phyloP scores from a whole-genome alignment of 805 yeast species.

The Zygotorulaspora sp. region DNA sequence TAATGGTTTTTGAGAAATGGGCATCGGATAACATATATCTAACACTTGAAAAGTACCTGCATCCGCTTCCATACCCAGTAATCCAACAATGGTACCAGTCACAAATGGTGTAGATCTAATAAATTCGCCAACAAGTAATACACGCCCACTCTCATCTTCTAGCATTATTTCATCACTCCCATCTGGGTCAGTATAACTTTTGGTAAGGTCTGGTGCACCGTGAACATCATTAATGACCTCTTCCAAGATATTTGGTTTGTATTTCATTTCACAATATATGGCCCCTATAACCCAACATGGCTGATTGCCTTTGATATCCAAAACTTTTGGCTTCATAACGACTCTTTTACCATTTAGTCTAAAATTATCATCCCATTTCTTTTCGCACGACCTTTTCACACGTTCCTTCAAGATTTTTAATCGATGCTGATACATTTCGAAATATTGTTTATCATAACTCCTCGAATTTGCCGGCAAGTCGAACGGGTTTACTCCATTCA shows the following conservation, averaged over 20 bases:
- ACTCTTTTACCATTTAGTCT: conserved; percentile 37
- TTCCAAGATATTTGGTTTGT: conserved; percentile 77
- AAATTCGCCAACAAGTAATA: conserved; percentile 60
- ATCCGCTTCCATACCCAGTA: conserved; percentile 77
- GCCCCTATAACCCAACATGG: conserved; percentile 85
- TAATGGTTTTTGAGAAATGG: conserved; percentile 50
- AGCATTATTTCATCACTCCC: conserved; percentile 59
- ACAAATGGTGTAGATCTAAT: conserved; percentile 58
- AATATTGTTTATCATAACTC: conserved; percentile 53
- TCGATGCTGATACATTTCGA: conserved; percentile 51
- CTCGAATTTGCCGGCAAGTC: conserved; percentile 34
- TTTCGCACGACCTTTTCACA: conserved; percentile 42
- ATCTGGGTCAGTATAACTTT: conserved; percentile 51
- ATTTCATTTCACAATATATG: conserved; percentile 73
- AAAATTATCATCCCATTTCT: conserved; percentile 54
- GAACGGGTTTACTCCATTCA: conserved; percentile 20
- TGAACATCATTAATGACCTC: conserved; percentile 62
- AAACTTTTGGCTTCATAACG: conserved; percentile 40
- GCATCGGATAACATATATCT: conserved; percentile 69
- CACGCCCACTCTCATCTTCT: conserved; percentile 92
- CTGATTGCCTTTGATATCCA: conserved; percentile 41
- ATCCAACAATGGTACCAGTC: conserved; percentile 85
- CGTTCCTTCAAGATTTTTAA: conserved; percentile 45
- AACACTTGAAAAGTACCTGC: conserved; percentile 82
- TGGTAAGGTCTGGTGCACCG: conserved; percentile 40